phyloP scores from a whole-genome alignment of 2,329 filamentous ascomycete genomes.

The Polychaeton citri region DNA sequence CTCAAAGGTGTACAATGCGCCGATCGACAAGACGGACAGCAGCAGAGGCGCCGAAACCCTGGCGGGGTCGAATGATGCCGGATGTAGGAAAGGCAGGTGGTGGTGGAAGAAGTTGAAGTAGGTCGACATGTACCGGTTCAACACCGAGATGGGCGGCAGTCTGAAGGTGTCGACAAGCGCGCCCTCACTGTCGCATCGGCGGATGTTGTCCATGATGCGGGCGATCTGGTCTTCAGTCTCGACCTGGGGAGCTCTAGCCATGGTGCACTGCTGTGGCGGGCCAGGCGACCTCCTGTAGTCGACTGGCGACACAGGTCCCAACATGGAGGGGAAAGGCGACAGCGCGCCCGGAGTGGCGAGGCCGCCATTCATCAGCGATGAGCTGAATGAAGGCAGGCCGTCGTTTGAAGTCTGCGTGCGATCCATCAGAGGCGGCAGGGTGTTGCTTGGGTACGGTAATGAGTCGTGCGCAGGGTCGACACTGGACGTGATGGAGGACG shows the following conservation, averaged over 20 bases:
- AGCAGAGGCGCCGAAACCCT: conserved; percentile 70
- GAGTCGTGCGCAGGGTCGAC: conserved; percentile 16
- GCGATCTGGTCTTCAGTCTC: conserved; percentile 73
- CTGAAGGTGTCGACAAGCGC: conserved; percentile 81
- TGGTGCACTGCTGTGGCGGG: conserved; percentile 50
- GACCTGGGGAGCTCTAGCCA: conserved; percentile 65
- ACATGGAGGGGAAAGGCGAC: conserved; percentile 58
- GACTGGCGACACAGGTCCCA: conserved; percentile 53
- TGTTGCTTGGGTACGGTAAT: conserved; percentile 33
- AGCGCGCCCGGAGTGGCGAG: conserved; percentile 59
- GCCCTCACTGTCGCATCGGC: conserved; percentile 64
- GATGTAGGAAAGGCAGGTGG: conserved; percentile 89
- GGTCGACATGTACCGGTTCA: conserved; percentile 87
- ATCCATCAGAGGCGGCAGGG: conserved; percentile 57
- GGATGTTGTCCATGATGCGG: conserved; percentile 75
- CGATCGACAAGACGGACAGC: conserved; percentile 84
- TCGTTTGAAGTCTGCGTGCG: conserved; percentile 22
- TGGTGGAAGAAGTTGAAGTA: conserved; percentile 98
- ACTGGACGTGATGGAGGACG: conserved; percentile 55
- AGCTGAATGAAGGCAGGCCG: conserved; percentile 43
- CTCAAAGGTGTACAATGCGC: conserved; percentile 91
- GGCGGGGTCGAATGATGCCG: conserved; percentile 74
- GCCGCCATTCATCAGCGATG: conserved; percentile 55
- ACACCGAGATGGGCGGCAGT: conserved; percentile 61
- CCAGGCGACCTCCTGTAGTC: conserved; percentile 59